Base-by-base conservation (phyloP, 306 rosid species). In the Rubus idaeus region DNA sequence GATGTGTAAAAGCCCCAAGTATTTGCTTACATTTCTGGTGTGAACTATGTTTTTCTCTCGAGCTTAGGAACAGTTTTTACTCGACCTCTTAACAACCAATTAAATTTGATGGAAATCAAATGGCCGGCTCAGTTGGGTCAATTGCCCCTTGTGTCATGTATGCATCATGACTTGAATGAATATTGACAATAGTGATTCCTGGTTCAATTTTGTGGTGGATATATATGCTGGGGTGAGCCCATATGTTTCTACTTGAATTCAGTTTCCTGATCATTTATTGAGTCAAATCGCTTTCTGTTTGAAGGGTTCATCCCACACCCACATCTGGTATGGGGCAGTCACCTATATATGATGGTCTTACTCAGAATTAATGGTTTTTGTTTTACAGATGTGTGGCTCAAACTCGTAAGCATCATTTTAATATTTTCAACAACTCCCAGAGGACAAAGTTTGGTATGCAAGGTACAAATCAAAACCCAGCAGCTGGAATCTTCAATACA, bases 261-360 rank as follows among this genome's bases (percentile, higher is more conserved):
- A 39, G 41, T 71, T 30, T 55, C 12, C 14, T 40, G 40, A 41
- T 73, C 67, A 56, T 55, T 73, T 41, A 57, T 58, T 13, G 23
- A 56, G 23, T 57, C 42, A 41, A 39, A 58, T 41, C 53, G 56
- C 23, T 20, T 26, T 49, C 44, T 20, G 47, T 6, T 44, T 21
- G 39, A 30, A 57, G 41, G 45, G 10, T 60, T 74, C 45, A 30
- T 74, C n/a, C n/a, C 39, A 14, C 77, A 44, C 18, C 56, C 58
- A 23, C 77, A 60, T 64, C 3, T 44, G 77, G 3, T 51, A 74
- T 45, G 46, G 58, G 67, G 70, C 57, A 61, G n/a, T 17, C 67
- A 4, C 56, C 26, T 23, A 50, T 13, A 58, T 42, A 3, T 42
- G n/a, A 26, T 14, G 16, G 41, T 57, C 68, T 58, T 56, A 57